These are phyloP conservation scores for Ceratobasidium sp. DNA, from an alignment of 1,284 basidiomycete species.

Conservation along the genomic window DNA sequence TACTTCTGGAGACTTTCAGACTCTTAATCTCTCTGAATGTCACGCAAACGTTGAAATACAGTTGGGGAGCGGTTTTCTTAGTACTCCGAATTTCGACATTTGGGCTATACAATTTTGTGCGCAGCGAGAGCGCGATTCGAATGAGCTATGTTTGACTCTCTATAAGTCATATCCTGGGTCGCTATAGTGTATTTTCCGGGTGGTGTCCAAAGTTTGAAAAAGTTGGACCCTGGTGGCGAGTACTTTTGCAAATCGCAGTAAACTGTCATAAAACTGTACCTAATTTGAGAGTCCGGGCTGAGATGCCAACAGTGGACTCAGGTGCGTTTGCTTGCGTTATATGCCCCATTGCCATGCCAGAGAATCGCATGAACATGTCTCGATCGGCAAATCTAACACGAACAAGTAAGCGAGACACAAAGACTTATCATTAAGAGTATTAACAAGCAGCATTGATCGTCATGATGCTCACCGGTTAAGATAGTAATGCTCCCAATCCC, in stretches of 20 bases:
- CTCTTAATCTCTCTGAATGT: no score
- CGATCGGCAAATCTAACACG: slow-evolving; percentile 45
- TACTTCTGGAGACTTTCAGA: no score
- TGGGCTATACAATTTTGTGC: no score
- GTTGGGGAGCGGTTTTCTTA: no score
- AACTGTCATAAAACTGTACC: background rate
- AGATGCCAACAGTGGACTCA: background rate
- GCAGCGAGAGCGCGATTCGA: no score
- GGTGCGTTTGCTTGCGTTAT: background rate
- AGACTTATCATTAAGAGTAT: background rate
- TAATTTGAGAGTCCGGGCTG: background rate
- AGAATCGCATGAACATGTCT: slow-evolving; percentile 46
- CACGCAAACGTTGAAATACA: no score
- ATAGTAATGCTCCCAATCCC: slow-evolving; percentile 38
- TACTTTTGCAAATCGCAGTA: background rate
- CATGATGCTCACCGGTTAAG: slow-evolving; percentile 23
- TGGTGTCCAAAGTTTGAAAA: background rate
- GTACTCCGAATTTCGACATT: no score
- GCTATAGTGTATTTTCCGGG: no score
- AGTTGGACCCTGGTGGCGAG: background rate
- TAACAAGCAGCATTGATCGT: background rate
- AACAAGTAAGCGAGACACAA: background rate
- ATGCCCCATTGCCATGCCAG: slow-evolving; percentile 45
- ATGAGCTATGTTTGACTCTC: no score
- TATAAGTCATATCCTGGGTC: no score